These are phyloP conservation scores for Cucumis hystrix DNA, from an alignment of 306 rosid species.

Conservation along the genomic window DNA sequence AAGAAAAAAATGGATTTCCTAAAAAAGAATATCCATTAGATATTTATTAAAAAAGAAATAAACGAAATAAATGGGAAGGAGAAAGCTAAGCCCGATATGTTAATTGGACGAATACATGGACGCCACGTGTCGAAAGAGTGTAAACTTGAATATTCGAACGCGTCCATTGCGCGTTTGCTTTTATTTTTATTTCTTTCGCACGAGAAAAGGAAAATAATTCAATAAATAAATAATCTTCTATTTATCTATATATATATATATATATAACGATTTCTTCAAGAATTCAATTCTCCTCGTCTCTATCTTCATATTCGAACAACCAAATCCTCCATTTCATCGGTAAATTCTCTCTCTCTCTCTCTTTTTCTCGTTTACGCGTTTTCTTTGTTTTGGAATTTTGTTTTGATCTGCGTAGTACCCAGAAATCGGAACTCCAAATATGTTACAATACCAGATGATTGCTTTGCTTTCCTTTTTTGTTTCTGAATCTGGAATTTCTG, in stretches of 20 bases:
- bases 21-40: no score
- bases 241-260: background rate
- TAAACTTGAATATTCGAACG: background rate
- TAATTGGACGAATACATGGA: background rate
- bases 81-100: background rate
- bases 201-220: background rate
- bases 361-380: background rate
- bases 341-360: background rate
- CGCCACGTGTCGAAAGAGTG: background rate
- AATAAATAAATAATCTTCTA: background rate
- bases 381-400: background rate
- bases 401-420: background rate
- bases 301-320: background rate
- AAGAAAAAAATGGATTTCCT: no score
- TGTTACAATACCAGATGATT: background rate
- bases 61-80: background rate
- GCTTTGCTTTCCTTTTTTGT: background rate
- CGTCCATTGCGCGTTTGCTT: background rate
- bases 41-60: no score
- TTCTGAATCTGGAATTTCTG: background rate
- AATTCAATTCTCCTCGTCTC: background rate
- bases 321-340: background rate
- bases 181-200: background rate
- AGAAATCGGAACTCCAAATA: background rate
- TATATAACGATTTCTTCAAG: background rate